phyloP scores from a whole-genome alignment of 345 rosid genomes.

The Dovyalis caffra region DNA sequence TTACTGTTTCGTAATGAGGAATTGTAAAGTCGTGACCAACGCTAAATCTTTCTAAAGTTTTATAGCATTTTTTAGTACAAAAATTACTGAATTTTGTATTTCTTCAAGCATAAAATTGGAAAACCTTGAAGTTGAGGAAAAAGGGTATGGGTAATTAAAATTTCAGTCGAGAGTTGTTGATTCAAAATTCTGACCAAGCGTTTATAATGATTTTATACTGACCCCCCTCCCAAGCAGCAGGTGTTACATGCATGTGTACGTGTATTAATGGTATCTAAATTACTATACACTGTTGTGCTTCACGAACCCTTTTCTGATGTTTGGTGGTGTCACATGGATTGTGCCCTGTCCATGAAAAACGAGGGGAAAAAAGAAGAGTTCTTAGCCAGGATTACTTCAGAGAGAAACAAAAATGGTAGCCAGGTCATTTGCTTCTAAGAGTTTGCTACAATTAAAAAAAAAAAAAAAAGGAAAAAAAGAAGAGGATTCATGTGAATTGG shows the following conservation, averaged over 20 bases:
- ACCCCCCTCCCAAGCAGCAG: background rate
- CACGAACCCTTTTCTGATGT: too few relatives aligned
- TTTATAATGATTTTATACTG: background rate
- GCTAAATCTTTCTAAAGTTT: too few relatives aligned
- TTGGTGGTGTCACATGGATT: too few relatives aligned
- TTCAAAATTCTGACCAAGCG: background rate
- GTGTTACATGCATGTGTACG: background rate
- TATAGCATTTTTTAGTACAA: too few relatives aligned
- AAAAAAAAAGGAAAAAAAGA: background rate
- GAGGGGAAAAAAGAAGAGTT: background rate
- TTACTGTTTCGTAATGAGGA: too few relatives aligned
- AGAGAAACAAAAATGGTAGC: background rate
- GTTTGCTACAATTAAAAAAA: background rate
- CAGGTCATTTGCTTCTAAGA: too few relatives aligned
- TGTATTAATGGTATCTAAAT: too few relatives aligned
- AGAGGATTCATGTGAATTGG: background rate
- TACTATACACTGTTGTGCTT: too few relatives aligned
- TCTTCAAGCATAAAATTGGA: background rate
- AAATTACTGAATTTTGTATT: background rate
- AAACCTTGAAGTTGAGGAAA: background rate
- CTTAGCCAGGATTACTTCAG: background rate
- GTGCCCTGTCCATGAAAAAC: background rate
- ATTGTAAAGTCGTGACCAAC: too few relatives aligned
- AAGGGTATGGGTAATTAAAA: background rate
- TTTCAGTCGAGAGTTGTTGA: background rate